Evolutionary conservation across 768 basidiomycete genomes (phyloP), one percentile per base, ranked within the genome.

Genomic region (Suillus subluteus): DNA sequence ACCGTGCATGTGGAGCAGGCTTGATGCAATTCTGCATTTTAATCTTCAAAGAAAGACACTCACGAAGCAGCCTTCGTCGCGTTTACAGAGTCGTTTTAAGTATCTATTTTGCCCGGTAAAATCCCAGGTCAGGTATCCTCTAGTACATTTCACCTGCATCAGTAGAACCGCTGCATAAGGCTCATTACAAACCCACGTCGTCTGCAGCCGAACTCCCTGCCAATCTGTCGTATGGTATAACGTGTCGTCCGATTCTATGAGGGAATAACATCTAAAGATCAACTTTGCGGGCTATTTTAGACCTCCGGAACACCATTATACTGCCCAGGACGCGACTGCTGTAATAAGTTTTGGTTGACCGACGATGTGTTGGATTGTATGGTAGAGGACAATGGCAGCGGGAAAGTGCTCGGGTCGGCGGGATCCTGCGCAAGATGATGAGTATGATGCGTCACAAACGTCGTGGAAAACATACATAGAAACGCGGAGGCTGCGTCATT

Each of bases 371-470:
- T 58, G 15, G 61, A 67, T 18, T 50, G 54, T 12, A 65, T 38
- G 59, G 69, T 70, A 13, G 67, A 50, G 13, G 23, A 15, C 8
- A 68, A 65, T 38, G 69, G 66, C 3, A 75, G 70, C 23, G 79
- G 79, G 72, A 79, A 79, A 46, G 78, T 79, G 26, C 72, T 75
- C 12, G 79, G 79, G 52, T 80, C 79, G 40, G 78, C 74, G 4
- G 79, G 79, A 46, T 80, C 72, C 79, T 80, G 50, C 26, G 37
- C 65, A 21, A 58, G 13, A 2, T 23, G 23, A 69, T 46, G 62
- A 16, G 23, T 55, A 21, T 50, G 13, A 16, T 52, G 50, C 13
- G 3, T 4, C 2, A 2, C 35, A 32, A 32, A 9, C 37, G 21
- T 13, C 26, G 58, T 38, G 44, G 23, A 15, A 0, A 40, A 72